Evolutionary conservation across 257 asterid genomes (phyloP).

Genomic region (Orobanche coerulescens): DNA sequence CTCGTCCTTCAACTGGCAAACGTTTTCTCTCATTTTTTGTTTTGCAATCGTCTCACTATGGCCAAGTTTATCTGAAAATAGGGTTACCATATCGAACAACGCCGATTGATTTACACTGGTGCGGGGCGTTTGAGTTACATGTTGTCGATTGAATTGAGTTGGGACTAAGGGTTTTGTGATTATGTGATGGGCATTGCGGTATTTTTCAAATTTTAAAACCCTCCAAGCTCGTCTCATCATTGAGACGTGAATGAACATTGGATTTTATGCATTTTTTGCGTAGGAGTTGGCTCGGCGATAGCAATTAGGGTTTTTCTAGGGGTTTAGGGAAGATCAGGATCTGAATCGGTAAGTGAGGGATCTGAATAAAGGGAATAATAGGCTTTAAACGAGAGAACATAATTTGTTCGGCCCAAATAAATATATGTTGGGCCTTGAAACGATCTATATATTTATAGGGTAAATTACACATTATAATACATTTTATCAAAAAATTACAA

Average conservation of each 20-base stretch:
- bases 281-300: not conserved
- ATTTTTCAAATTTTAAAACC: conserved; percentile 22
- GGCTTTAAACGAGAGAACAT: not conserved
- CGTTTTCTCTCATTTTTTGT: conserved; percentile 24
- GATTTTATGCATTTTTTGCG: conserved; percentile 12
- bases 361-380: not conserved
- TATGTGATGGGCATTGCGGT: conserved; percentile 13
- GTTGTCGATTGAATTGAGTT: conserved; percentile 25
- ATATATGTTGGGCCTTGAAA: no score
- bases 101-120: conserved; percentile 2
- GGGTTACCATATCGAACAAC: conserved; percentile 15
- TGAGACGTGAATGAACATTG: not conserved
- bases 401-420: conserved; percentile 6
- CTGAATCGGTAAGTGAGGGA: not conserved
- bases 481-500: no score
- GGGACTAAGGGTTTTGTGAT: conserved; percentile 19
- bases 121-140: conserved; percentile 22
- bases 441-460: no score
- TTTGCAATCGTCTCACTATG: conserved; percentile 15
- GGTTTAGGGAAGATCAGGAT: conserved; percentile 23
- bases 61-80: conserved; percentile 29
- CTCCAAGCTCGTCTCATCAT: conserved; percentile 36
- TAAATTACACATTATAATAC: no score
- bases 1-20: conserved; percentile 42
- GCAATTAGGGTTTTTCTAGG: conserved; percentile 29